phyloP scores from a whole-genome alignment of 1,139 yeast species.

The Magnusiomyces sp. region DNA sequence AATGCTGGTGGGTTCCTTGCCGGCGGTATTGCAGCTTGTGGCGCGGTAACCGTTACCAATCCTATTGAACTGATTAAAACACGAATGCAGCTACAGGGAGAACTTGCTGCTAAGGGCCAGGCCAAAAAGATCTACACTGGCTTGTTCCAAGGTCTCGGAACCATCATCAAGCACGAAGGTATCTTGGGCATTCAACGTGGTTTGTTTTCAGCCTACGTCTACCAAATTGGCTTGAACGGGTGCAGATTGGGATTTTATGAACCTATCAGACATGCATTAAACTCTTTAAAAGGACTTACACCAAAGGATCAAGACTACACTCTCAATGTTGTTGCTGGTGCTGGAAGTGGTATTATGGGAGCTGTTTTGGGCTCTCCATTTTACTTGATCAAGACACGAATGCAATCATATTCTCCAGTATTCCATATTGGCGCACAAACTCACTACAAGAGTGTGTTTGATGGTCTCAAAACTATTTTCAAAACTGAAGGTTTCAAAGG shows the following conservation, averaged over 20 bases:
- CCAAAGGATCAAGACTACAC: conserved; percentile 40
- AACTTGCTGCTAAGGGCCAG: conserved; percentile 49
- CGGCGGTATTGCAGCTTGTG: conserved; percentile 95
- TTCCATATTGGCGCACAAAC: conserved; percentile 86
- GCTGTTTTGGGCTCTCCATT: conserved; percentile 87
- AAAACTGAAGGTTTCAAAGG: conserved; percentile 68
- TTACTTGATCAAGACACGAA: conserved; percentile 84
- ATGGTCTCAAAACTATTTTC: conserved; percentile 59
- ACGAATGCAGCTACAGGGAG: conserved; percentile 95
- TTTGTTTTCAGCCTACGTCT: conserved; percentile 50
- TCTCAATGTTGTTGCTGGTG: conserved; percentile 73
- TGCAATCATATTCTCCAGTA: conserved; percentile 77
- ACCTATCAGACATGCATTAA: conserved; percentile 61
- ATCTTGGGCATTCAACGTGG: conserved; percentile 85
- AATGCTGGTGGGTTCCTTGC: conserved; percentile 42
- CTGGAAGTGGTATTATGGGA: conserved; percentile 79
- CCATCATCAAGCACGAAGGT: conserved; percentile 78
- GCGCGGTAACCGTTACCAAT: conserved; percentile 93
- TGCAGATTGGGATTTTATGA: conserved; percentile 91
- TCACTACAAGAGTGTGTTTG: conserved; percentile 58
- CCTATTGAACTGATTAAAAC: conserved; percentile 93
- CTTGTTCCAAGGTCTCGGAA: conserved; percentile 72
- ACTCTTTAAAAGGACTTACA: conserved; percentile 48
- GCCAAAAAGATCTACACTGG: conserved; percentile 60
- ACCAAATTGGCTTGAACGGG: conserved; percentile 87